These are phyloP conservation scores for Austroboletus niveus DNA, from an alignment of 1,284 basidiomycete genomes.

Conservation along the genomic window DNA sequence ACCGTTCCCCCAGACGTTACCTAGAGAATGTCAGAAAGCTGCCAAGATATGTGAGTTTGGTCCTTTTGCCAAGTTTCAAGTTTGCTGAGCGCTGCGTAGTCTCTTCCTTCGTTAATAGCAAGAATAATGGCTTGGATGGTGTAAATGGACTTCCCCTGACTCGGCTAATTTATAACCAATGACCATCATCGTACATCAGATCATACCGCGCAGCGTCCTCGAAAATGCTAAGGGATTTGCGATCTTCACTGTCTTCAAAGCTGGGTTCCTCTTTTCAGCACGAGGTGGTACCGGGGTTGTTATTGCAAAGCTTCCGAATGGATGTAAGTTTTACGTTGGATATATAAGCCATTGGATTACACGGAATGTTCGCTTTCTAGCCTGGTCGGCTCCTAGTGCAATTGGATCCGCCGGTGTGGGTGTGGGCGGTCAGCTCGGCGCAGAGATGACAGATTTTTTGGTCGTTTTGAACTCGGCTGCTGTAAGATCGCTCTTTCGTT, in stretches of 20 bases:
- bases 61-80: constrained; percentile 1
- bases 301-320: constrained; percentile 83
- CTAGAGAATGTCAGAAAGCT: constrained; percentile 74
- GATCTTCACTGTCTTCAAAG: constrained; percentile 80
- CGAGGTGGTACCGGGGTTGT: constrained; percentile 90
- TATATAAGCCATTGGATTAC: background rate
- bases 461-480: constrained; percentile 85
- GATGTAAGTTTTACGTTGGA: constrained; percentile 55
- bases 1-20: constrained; percentile 67
- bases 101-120: constrained; percentile 68
- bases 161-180: background rate
- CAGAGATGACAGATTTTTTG: constrained; percentile 94
- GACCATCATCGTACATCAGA: constrained; percentile 27
- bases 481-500: constrained; percentile 44
- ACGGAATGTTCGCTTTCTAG: constrained; percentile 37
- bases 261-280: constrained; percentile 75
- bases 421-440: constrained; percentile 80
- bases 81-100: constrained; percentile 42
- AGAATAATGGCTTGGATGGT: constrained; percentile 72
- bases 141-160: constrained; percentile 22
- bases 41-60: constrained; percentile 64
- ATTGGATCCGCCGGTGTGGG: constrained; percentile 96
- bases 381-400: constrained; percentile 92
- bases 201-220: constrained; percentile 67
- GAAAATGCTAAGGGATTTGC: constrained; percentile 83